phyloP scores from a whole-genome alignment of 768 basidiomycete species.

The Cystofilobasidium bisporidii region DNA sequence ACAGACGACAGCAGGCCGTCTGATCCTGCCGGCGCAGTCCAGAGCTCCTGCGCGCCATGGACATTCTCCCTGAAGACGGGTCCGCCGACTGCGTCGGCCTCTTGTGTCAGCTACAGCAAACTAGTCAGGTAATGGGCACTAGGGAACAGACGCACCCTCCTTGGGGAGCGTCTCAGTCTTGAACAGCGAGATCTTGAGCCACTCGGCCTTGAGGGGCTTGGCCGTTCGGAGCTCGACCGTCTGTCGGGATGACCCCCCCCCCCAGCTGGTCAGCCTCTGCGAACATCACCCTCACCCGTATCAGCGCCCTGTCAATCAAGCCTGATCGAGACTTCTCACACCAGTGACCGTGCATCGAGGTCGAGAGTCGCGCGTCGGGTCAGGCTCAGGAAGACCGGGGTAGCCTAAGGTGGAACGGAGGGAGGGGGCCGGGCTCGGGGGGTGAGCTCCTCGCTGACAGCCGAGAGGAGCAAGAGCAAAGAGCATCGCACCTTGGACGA shows the following conservation, averaged over 20 bases:
- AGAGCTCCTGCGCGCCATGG: neutral
- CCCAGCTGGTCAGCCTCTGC: no score
- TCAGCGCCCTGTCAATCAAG: no score
- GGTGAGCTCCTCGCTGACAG: no score
- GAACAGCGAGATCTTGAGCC: slow-evolving; percentile 16
- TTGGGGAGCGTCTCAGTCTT: slow-evolving; percentile 22
- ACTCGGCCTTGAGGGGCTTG: slow-evolving; percentile 20
- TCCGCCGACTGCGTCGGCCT: neutral
- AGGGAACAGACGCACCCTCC: slow-evolving; percentile 1
- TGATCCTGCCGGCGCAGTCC: neutral
- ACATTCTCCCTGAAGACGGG: neutral
- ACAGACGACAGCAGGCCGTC: slow-evolving; percentile 11
- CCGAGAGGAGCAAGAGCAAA: no score
- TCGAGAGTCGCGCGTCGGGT: neutral
- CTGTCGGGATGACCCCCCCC: no score
- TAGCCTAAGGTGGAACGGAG: neutral
- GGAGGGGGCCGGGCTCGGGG: neutral
- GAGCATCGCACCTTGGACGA: slow-evolving; percentile 17
- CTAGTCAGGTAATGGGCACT: no score
- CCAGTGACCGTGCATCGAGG: neutral
- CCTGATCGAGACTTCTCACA: no score
- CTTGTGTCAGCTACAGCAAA: no score
- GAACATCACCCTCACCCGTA: no score
- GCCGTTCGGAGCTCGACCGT: slow-evolving; percentile 18
- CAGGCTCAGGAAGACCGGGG: neutral